These are phyloP conservation scores for Acarospora socialis DNA, from an alignment of 2,329 filamentous ascomycete species.

Conservation along the genomic window DNA sequence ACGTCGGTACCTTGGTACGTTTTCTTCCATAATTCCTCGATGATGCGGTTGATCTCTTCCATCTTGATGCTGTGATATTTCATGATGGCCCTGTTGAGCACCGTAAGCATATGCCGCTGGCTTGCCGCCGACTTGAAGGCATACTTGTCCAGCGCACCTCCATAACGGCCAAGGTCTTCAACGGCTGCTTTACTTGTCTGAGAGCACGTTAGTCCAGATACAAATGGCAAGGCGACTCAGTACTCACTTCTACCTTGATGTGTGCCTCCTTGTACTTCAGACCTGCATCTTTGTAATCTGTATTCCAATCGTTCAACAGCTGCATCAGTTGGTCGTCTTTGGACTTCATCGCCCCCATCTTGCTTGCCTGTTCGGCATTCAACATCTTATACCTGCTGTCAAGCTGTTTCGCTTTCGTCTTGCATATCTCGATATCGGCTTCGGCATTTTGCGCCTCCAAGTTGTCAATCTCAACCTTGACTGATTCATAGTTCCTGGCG, in stretches of 20 bases:
- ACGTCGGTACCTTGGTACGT: slow-evolving; percentile 97
- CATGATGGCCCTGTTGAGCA: slow-evolving; percentile 71
- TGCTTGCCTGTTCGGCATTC: slow-evolving; percentile 55
- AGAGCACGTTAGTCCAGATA: slow-evolving; percentile 7
- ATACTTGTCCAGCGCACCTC: slow-evolving; percentile 64
- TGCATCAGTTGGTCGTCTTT: slow-evolving; percentile 69
- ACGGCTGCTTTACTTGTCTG: slow-evolving; percentile 82
- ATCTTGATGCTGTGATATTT: slow-evolving; percentile 93
- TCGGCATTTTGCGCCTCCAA: slow-evolving; percentile 68
- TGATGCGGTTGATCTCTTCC: slow-evolving; percentile 92
- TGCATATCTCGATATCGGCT: slow-evolving; percentile 64
- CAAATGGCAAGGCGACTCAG: neutral
- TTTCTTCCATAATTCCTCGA: slow-evolving; percentile 90
- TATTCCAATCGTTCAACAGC: slow-evolving; percentile 65
- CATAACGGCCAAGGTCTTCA: slow-evolving; percentile 74
- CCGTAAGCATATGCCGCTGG: too few species aligned
- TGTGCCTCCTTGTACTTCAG: slow-evolving; percentile 72
- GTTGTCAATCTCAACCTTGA: slow-evolving; percentile 56
- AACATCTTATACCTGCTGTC: slow-evolving; percentile 55
- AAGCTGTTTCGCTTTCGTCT: slow-evolving; percentile 51
- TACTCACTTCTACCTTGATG: slow-evolving; percentile 55
- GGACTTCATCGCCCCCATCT: slow-evolving; percentile 65
- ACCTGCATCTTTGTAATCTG: slow-evolving; percentile 73
- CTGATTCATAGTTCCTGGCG: slow-evolving; percentile 49
- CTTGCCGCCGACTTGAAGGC: too few species aligned